Evolutionary conservation across 2,329 filamentous ascomycete genomes (phyloP).

Genomic region (Purpureocillium takamizusanense): DNA sequence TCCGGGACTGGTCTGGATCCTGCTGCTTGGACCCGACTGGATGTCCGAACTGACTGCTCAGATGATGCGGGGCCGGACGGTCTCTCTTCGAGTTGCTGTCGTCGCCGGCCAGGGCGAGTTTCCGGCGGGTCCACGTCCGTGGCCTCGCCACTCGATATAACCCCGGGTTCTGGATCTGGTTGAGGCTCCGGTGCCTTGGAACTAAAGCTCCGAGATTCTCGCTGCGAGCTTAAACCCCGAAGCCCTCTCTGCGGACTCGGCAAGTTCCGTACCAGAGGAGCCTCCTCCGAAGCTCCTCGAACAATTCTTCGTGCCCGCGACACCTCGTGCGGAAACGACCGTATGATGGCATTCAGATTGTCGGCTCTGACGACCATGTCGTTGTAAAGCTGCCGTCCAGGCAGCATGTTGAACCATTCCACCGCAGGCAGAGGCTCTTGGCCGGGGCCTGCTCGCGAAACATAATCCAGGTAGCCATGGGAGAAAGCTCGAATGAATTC

Average conservation of each 20-base stretch:
- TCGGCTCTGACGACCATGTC: slow-evolving; percentile 22
- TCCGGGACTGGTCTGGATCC: too few species aligned
- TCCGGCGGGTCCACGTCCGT: slow-evolving; percentile 4
- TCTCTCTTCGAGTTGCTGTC: not conserved
- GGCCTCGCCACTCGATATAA: not conserved
- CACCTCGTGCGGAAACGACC: slow-evolving; percentile 23
- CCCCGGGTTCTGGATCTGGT: too few species aligned
- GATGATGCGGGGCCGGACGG: slow-evolving; percentile 7
- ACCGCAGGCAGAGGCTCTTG: slow-evolving; percentile 25
- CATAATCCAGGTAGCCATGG: slow-evolving; percentile 31
- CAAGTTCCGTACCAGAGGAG: too few species aligned
- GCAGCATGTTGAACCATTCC: slow-evolving; percentile 30
- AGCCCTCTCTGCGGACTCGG: too few species aligned
- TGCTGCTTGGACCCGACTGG: too few species aligned
- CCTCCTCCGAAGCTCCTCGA: not conserved
- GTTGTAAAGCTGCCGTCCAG: slow-evolving; percentile 18
- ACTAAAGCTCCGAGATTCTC: too few species aligned
- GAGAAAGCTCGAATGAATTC: slow-evolving; percentile 41
- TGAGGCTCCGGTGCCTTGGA: too few species aligned
- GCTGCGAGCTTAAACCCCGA: too few species aligned
- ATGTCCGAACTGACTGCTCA: slow-evolving; percentile 6
- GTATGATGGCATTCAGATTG: slow-evolving; percentile 24
- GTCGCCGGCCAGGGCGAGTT: not conserved
- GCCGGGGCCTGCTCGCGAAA: slow-evolving; percentile 14
- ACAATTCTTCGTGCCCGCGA: slow-evolving; percentile 5